Conservation (phyloP, 73 alveolate species). For the Stentor coeruleus region DNA sequence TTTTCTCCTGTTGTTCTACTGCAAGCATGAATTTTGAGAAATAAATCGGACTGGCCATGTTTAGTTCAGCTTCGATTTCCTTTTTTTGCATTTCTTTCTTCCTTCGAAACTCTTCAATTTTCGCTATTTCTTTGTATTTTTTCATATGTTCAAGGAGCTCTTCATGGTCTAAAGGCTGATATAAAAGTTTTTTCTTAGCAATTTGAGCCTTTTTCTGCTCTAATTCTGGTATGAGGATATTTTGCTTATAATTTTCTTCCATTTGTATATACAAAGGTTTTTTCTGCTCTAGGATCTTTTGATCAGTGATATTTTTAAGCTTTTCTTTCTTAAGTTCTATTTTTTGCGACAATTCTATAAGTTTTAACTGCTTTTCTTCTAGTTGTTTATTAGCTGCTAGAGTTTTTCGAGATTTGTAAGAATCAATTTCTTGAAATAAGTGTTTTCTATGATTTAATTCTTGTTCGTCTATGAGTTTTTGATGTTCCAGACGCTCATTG, state of each 20-base stretch:
- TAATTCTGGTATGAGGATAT: slow-evolving; percentile 1
- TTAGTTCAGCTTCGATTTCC: background rate
- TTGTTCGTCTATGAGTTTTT: no score
- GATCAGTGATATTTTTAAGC: no score
- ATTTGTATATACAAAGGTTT: no score
- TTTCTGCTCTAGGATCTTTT: no score
- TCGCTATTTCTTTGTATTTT: background rate
- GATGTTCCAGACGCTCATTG: no score
- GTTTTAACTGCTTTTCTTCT: no score
- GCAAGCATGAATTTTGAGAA: background rate
- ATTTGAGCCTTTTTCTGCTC: slow-evolving; percentile 9
- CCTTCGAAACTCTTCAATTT: background rate
- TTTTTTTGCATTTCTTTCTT: background rate
- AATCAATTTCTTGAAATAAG: no score
- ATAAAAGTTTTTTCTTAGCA: slow-evolving; percentile 6
- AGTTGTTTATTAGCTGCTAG: no score
- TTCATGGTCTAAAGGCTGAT: background rate
- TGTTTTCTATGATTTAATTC: no score
- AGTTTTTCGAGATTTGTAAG: no score
- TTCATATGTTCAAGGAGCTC: background rate
- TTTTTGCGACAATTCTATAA: no score
- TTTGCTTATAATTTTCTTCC: slow-evolving; percentile 6
- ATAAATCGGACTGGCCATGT: background rate
- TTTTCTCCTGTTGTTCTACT: slow-evolving; percentile 5
- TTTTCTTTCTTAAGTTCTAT: no score